These are phyloP conservation scores for Ophiostoma sp. DNA, from an alignment of 2,329 filamentous ascomycete species.

Conservation along the genomic window DNA sequence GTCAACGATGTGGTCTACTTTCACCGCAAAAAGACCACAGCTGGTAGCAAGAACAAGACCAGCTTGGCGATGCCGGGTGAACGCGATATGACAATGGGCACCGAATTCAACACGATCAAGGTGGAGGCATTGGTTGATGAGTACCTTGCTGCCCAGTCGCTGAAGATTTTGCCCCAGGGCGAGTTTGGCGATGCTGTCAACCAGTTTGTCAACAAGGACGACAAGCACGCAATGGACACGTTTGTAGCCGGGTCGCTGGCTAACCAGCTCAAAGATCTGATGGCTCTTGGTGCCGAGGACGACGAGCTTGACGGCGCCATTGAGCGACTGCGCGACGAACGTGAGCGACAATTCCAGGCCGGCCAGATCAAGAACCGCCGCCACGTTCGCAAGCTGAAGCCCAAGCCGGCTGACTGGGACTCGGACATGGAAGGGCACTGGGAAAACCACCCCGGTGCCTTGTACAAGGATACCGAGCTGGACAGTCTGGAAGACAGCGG, in stretches of 20 bases:
- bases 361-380: conserved; percentile 47
- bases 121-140: conserved; percentile 86
- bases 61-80: conserved; percentile 47
- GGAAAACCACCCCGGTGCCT: conserved; percentile 70
- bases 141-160: conserved; percentile 77
- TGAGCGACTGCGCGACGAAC: conserved; percentile 62
- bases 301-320: conserved; percentile 71
- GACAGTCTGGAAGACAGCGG: background rate
- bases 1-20: conserved; percentile 91
- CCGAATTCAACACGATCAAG: conserved; percentile 65
- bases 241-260: conserved; percentile 69
- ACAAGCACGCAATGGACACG: conserved; percentile 83
- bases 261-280: conserved; percentile 64
- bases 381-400: conserved; percentile 56
- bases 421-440: conserved; percentile 83
- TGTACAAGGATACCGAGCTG: conserved; percentile 37
- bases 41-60: conserved; percentile 38
- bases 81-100: conserved; percentile 53
- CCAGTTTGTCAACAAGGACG: conserved; percentile 91
- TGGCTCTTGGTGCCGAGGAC: conserved; percentile 62
- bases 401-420: conserved; percentile 78
- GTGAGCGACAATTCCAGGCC: conserved; percentile 65
- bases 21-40: conserved; percentile 74
- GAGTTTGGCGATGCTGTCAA: conserved; percentile 88
- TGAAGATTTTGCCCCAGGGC: conserved; percentile 89